These are phyloP conservation scores for Wickerhamiella kurtzmanii DNA, from an alignment of 805 yeast species.

Conservation along the genomic window DNA sequence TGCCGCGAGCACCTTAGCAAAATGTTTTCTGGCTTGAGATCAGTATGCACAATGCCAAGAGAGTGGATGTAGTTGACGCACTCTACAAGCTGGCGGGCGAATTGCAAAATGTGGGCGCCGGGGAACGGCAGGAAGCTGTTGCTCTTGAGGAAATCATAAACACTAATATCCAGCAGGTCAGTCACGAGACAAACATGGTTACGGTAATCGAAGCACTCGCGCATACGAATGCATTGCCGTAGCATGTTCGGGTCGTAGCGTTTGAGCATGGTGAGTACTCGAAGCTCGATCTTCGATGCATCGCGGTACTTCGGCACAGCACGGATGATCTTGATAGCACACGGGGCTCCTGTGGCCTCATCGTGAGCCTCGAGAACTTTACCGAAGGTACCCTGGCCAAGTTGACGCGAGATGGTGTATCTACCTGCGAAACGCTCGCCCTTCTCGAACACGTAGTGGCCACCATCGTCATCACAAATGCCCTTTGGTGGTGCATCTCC, in stretches of 20 bases:
- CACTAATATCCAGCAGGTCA: constrained; percentile 67
- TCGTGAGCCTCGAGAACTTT: constrained; percentile 81
- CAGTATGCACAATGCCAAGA: constrained; percentile 84
- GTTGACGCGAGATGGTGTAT: constrained; percentile 48
- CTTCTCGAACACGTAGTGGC: constrained; percentile 26
- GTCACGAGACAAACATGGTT: constrained; percentile 93
- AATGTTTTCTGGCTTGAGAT: constrained; percentile 91
- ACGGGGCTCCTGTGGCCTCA: constrained; percentile 39
- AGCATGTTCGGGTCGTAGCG: constrained; percentile 53
- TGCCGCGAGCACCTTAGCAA: constrained; percentile 31
- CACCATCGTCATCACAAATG: constrained; percentile 19
- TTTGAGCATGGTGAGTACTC: constrained; percentile 64
- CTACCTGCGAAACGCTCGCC: constrained; percentile 42
- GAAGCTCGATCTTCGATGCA: constrained; percentile 83
- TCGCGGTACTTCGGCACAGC: constrained; percentile 90
- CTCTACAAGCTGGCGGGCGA: constrained; percentile 70
- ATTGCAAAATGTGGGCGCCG: constrained; percentile 80
- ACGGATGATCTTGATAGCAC: constrained; percentile 85
- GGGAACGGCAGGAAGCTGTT: constrained; percentile 86
- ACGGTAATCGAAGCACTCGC: constrained; percentile 83
- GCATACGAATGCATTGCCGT: constrained; percentile 70
- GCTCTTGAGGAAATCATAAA: constrained; percentile 78
- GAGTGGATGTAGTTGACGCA: constrained; percentile 85
- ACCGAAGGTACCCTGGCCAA: constrained; percentile 92
- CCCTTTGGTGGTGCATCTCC: constrained; percentile 12